A percentile compares a stretch with the other conserved stretches of the same genome.
These are phyloP conservation scores for Picochlorum sp. DNA, from an alignment of 139 green algal genomes.

Conservation along the genomic window DNA sequence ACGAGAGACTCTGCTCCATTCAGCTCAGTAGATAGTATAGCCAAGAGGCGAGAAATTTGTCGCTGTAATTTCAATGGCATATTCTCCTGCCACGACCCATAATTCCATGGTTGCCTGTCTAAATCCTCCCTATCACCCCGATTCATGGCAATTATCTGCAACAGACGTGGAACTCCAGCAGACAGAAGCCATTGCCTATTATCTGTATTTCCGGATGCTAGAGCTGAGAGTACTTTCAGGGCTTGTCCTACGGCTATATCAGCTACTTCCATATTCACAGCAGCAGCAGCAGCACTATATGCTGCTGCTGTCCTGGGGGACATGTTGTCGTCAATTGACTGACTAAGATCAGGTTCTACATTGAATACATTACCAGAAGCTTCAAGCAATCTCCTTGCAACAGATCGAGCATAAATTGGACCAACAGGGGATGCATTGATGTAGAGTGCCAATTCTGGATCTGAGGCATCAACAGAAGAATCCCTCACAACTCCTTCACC, in stretches of 20 bases:
- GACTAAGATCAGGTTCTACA: slow-evolving; percentile 28
- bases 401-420: slow-evolving; percentile 35
- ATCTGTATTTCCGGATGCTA: slow-evolving; percentile 39
- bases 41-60: slow-evolving; percentile 51
- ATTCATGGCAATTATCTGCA: slow-evolving; percentile 45
- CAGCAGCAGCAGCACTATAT: slow-evolving; percentile 12
- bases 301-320: slow-evolving; percentile 28
- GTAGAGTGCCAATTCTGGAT: slow-evolving; percentile 26
- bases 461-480: slow-evolving; percentile 8
- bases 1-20: slow-evolving; percentile 15
- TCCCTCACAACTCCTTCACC: not conserved
- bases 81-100: not conserved
- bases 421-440: slow-evolving; percentile 41
- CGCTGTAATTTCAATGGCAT: slow-evolving; percentile 1
- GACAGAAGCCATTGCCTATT: slow-evolving; percentile 54
- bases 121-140: not conserved
- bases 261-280: slow-evolving; percentile 23
- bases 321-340: slow-evolving; percentile 27
- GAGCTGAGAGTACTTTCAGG: slow-evolving; percentile 46
- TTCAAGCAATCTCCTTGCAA: slow-evolving; percentile 40
- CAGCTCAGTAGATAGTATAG: slow-evolving; percentile 41
- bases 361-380: slow-evolving; percentile 18
- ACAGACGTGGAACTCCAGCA: slow-evolving; percentile 49
- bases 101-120: not conserved
- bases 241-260: slow-evolving; percentile 24